phyloP scores from a whole-genome alignment of 179 eudicot species.

The Nepenthes alata region DNA sequence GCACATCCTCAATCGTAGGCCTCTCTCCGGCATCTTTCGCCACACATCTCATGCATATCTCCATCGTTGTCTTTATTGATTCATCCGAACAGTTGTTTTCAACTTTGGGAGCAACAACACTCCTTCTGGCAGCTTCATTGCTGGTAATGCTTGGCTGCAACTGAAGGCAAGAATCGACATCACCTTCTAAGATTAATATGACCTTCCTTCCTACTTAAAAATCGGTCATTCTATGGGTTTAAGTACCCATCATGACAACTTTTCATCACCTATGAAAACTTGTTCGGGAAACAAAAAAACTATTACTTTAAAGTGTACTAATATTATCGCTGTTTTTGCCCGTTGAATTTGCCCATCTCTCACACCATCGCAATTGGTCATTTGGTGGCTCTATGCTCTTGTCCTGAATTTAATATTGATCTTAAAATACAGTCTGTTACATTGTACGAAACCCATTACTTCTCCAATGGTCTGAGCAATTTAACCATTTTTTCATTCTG shows the following conservation, averaged over 20 bases:
- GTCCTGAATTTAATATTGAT: too few species aligned
- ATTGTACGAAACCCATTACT: too few species aligned
- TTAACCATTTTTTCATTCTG: too few species aligned
- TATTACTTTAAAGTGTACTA: too few species aligned
- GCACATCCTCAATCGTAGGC: conserved; percentile 72
- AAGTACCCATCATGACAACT: neutral
- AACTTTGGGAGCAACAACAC: conserved; percentile 47
- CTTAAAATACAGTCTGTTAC: too few species aligned
- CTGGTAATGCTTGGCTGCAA: conserved; percentile 37
- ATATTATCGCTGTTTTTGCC: too few species aligned
- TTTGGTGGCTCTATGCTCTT: too few species aligned
- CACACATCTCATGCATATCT: conserved; percentile 54
- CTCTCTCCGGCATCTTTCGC: conserved; percentile 32
- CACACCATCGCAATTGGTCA: too few species aligned
- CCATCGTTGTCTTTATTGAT: conserved; percentile 67
- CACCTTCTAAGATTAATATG: neutral
- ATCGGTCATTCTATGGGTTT: neutral
- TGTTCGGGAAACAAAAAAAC: too few species aligned
- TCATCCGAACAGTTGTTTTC: conserved; percentile 43
- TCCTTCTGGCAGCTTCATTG: conserved; percentile 37
- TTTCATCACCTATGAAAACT: too few species aligned
- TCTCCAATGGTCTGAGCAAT: too few species aligned
- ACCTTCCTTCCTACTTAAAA: neutral
- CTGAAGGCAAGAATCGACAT: conserved; percentile 14
- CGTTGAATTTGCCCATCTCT: too few species aligned